These are phyloP conservation scores for Trichoderma atroviride DNA, from an alignment of 2,329 filamentous ascomycete genomes.

Conservation along the genomic window DNA sequence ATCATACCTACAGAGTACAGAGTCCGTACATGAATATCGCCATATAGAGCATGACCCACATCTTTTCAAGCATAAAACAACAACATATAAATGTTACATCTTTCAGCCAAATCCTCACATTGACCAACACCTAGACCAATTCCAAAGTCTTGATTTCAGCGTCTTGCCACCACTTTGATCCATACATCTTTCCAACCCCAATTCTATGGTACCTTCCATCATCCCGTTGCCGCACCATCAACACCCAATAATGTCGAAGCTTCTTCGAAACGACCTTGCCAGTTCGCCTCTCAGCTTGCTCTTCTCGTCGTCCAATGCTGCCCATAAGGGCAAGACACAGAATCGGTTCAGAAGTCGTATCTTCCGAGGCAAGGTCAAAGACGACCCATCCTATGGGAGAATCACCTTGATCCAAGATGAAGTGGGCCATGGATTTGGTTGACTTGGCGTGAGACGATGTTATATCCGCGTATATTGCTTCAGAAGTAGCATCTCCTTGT, in stretches of 20 bases:
- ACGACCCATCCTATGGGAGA: conserved; percentile 26
- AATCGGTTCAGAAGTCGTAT: not conserved
- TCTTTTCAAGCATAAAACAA: not conserved
- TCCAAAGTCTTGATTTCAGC: not conserved
- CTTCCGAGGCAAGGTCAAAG: conserved; percentile 10
- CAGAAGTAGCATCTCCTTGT: not conserved
- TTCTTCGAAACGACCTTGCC: conserved; percentile 20
- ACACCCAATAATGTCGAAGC: conserved; percentile 24
- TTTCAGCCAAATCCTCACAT: not conserved
- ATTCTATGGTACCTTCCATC: conserved; percentile 12
- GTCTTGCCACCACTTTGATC: conserved; percentile 23
- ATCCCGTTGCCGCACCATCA: conserved; percentile 14
- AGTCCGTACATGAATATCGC: not conserved
- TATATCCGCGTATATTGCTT: conserved; percentile 21
- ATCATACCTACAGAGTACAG: not conserved
- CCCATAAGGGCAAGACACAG: conserved; percentile 24
- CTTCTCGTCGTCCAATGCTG: conserved; percentile 22
- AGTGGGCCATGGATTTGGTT: conserved; percentile 22
- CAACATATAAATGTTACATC: not conserved
- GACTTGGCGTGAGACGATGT: conserved; percentile 24
- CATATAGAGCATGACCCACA: not conserved
- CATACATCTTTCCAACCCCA: conserved; percentile 27
- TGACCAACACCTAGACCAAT: not conserved
- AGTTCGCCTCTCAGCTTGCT: conserved; percentile 19
- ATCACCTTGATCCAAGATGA: conserved; percentile 5